Evolutionary conservation across 106 monocot genomes (phyloP), one percentile per base, ranked within the genome.

Genomic region (Apostasia ramifera): DNA sequence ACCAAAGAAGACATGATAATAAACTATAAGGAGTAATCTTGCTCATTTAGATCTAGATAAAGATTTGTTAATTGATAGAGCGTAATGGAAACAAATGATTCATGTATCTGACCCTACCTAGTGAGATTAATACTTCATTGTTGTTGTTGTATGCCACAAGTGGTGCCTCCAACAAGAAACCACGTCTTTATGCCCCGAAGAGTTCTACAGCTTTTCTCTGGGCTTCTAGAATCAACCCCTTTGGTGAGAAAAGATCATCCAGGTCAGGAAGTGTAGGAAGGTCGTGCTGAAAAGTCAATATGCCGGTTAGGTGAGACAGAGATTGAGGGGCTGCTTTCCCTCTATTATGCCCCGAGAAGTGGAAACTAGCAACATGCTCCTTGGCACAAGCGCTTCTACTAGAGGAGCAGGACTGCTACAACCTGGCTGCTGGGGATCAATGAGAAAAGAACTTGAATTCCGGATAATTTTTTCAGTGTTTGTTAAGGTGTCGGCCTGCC

Each of bases 121-220:
- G 26, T 26, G 26, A 26, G 26, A 26, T 26, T 26, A 26, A 26
- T 26, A 26, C 26, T 26, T 26, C 26, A n/a, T n/a, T n/a, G 26
- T 26, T 26, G 26, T 26, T 26, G 26, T 26, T 26, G 26, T 57
- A 93, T 76, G 57, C 94, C 94, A 47, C 91, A 87, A 2, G 94
- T 94, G 65, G 81, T 87, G 59, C 94, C 94, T 44, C 85, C 82
- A 2, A 94, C 90, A 55, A 94, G 90, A 81, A 94, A 94, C 91
- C 91, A 94, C 1, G 94, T 94, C 6, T 83, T 43, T 1, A 78
- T 42, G 94, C 77, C 10, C 91, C 91, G 73, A 94, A 94, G 6
- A 94, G 70, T 47, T 77, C 53, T 6, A 91, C 79, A 38, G 94
- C 94, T 65, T 44, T 59, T 60, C 10, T 75, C 65, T 94, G 88